Conservation (phyloP, 495 filamentous ascomycete genomes). For the Glarea lozoyensis region DNA sequence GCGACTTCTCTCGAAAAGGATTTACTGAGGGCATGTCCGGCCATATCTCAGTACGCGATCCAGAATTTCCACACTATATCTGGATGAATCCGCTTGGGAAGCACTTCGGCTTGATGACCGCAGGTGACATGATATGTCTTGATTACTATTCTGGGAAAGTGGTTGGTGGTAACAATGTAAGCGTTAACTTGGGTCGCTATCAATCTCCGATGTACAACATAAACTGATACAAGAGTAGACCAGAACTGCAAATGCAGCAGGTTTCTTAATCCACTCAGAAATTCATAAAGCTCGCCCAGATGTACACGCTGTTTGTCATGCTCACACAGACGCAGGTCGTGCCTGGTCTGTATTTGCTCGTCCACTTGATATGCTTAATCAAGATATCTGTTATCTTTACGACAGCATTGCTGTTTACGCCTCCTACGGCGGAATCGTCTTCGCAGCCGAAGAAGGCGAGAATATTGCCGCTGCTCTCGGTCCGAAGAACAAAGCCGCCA, state of each 20-base stretch:
- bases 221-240: not conserved
- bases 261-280: constrained; percentile 2
- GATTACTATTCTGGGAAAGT: constrained; percentile 38
- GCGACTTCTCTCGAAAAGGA: constrained; percentile 40
- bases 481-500: constrained; percentile 19
- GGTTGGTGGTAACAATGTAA: constrained; percentile 31
- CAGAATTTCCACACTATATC: constrained; percentile 48
- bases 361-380: constrained; percentile 44
- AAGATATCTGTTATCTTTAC: constrained; percentile 42
- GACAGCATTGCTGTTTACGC: constrained; percentile 37
- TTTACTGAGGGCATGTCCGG: constrained; percentile 57
- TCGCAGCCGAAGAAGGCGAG: constrained; percentile 35
- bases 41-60: constrained; percentile 57
- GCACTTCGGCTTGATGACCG: constrained; percentile 43
- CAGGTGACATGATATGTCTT: constrained; percentile 38
- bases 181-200: constrained; percentile 33
- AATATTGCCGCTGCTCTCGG: constrained; percentile 40
- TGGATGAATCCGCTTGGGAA: constrained; percentile 49
- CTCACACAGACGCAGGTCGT: constrained; percentile 38
- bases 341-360: constrained; percentile 41
- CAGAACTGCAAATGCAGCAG: not conserved
- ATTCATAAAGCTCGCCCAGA: constrained; percentile 5
- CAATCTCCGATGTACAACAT: constrained; percentile 18
- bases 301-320: constrained; percentile 31
- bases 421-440: constrained; percentile 44